Conservation (phyloP, 2,329 filamentous ascomycete species). For the Colletotrichum chlorophyti region DNA sequence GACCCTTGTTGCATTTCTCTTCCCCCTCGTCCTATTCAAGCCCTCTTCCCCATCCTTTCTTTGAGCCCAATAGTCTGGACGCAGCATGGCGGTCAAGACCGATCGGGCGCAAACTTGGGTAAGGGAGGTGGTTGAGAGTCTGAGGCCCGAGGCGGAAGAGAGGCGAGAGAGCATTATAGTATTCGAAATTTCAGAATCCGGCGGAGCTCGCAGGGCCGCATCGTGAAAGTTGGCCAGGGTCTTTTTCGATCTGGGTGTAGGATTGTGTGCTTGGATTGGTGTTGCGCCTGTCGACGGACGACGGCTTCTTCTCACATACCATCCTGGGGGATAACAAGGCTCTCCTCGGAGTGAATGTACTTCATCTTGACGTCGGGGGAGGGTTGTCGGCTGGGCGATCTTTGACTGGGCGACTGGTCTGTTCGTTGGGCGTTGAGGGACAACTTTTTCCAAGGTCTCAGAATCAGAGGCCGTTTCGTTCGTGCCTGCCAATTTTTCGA, state of each 20-base stretch:
- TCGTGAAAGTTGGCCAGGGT: constrained; percentile 4
- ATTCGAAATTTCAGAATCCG: constrained; percentile 27
- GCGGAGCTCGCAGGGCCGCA: constrained; percentile 24
- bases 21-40: constrained; percentile 5
- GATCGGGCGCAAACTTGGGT: background rate
- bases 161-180: constrained; percentile 13
- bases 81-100: too few relatives aligned
- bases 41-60: constrained; percentile 3
- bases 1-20: constrained; percentile 11
- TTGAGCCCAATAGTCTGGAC: background rate
- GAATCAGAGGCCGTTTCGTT: background rate
- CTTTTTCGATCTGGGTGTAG: background rate
- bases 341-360: constrained; percentile 99
- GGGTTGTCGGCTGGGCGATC: constrained; percentile 34
- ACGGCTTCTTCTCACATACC: constrained; percentile 68
- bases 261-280: constrained; percentile 6
- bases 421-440: constrained; percentile 43
- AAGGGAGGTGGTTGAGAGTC: background rate
- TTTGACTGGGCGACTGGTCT: constrained; percentile 27
- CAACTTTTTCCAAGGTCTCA: constrained; percentile 6
- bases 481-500: constrained; percentile 30
- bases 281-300: constrained; percentile 1
- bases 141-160: background rate
- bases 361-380: constrained; percentile 83
- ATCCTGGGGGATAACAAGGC: constrained; percentile 93